phyloP scores from a whole-genome alignment of 73 alveolate species.

The Tetrahymena thermophila region DNA sequence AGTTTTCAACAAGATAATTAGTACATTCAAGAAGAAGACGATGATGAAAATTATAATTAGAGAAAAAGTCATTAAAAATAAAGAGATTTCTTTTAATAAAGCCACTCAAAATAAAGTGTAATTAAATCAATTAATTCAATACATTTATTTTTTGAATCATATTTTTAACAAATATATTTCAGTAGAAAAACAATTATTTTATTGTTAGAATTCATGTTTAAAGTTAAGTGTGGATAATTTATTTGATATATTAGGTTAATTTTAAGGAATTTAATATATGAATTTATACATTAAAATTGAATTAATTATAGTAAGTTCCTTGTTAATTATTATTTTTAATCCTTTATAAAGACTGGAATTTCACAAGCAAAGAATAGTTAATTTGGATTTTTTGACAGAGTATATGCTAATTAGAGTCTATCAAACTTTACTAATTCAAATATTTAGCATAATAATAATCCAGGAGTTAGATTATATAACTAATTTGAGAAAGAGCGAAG shows the following conservation, averaged over 20 bases:
- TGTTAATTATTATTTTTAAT: too few relatives aligned
- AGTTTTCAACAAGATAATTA: background rate
- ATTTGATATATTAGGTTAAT: too few relatives aligned
- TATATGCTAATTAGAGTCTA: background rate
- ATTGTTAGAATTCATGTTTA: too few relatives aligned
- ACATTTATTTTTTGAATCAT: too few relatives aligned
- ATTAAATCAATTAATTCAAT: background rate
- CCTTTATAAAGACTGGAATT: background rate
- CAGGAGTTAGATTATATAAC: background rate
- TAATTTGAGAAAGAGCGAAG: background rate
- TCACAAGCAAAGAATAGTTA: background rate
- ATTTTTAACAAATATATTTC: too few relatives aligned
- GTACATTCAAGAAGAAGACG: background rate
- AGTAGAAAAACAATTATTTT: background rate
- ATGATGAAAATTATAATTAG: background rate
- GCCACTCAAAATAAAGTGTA: background rate
- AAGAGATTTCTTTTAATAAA: background rate
- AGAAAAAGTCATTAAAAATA: background rate
- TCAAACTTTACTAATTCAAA: background rate
- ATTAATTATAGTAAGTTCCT: too few relatives aligned
- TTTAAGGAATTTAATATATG: too few relatives aligned
- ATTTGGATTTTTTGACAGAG: background rate
- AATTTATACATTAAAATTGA: too few relatives aligned
- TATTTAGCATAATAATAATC: background rate
- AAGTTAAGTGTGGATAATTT: too few relatives aligned